Evolutionary conservation across 495 filamentous ascomycete species (phyloP), one percentile per base, ranked within the genome.

Genomic region (Chaetomium tenue): DNA sequence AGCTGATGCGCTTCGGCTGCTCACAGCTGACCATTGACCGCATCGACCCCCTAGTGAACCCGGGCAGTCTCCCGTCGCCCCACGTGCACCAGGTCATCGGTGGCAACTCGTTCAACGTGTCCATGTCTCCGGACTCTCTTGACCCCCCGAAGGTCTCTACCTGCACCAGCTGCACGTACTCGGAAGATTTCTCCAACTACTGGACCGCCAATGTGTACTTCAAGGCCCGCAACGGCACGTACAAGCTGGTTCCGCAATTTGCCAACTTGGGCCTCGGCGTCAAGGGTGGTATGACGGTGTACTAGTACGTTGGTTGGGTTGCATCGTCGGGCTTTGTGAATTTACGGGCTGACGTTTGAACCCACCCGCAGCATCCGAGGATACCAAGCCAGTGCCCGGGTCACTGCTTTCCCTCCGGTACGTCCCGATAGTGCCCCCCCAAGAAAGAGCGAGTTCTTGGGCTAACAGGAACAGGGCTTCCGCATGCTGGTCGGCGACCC

Each of bases 401-500:
- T 83, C 58, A 79, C 71, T 1, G 72, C 75, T 16, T 83, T 83
- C 74, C 64, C 64, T 53, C 75, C 75, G 12, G 78, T 77, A 69
- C 44, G 74, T 74, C n/a, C 37, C 22, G 7, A 1, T 20, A 8
- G 20, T 20, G 28, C 22, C 20, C 9, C 0, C 3, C 37, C 1
- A 0, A n/a, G 7, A 2, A 12, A 7, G 13, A 2, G n/a, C 13
- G 40, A 47, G 25, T 28, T 39, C 15, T 40, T n/a, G 12, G 33
- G 9, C 52, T 47, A 12, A 57, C 42, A n/a, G 7, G 0, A 28
- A 4, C 65, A 82, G 79, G 79, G 81, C 23, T 83, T 83, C 77
- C 80, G 81, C 55, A 83, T 83, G 81, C 81, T 80, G 0, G 79
- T 82, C 61, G 79, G 81, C 60, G 75, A 69, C 66, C 79, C 81